Percentiles rank a stretch among this genome's conserved stretches.
These are phyloP conservation scores for Pancytospora philotis DNA, from an alignment of 371 early-diverging fungal genomes.

Conservation along the genomic window DNA sequence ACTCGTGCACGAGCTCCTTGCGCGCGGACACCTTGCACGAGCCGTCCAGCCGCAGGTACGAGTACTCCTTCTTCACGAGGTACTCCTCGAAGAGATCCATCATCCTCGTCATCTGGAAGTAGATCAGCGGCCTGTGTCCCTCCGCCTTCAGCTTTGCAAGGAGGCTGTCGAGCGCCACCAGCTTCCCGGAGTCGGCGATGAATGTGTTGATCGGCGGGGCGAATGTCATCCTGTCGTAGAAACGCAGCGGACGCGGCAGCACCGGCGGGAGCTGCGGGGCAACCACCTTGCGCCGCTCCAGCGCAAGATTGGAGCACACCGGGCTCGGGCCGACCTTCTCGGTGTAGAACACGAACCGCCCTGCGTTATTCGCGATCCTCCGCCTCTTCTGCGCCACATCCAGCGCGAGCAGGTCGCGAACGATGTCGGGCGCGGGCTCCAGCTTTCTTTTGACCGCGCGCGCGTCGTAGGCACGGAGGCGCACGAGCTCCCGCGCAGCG, in stretches of 20 bases:
- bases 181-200: conserved; percentile 81
- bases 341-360: background rate
- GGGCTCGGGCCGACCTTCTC: background rate
- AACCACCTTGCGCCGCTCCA: background rate
- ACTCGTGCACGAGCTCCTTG: conserved; percentile 67
- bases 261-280: background rate
- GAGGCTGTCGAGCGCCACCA: conserved; percentile 72
- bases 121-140: conserved; percentile 81
- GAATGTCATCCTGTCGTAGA: conserved; percentile 2
- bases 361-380: background rate
- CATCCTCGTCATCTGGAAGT: conserved; percentile 97
- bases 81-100: conserved; percentile 77
- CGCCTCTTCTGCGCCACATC: background rate
- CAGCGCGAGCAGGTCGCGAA: background rate
- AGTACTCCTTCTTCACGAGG: conserved; percentile 52
- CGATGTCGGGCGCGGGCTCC: background rate
- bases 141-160: conserved; percentile 73
- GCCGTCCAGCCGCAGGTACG: conserved; percentile 83
- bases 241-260: background rate
- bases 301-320: background rate
- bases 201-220: conserved; percentile 68
- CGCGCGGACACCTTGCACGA: conserved; percentile 80
- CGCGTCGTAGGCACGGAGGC: background rate
- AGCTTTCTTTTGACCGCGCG: background rate
- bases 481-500: background rate